Evolutionary conservation across 2,329 filamentous ascomycete genomes (phyloP), one percentile per base, ranked within the genome.

Genomic region (Xylariaceae sp.): DNA sequence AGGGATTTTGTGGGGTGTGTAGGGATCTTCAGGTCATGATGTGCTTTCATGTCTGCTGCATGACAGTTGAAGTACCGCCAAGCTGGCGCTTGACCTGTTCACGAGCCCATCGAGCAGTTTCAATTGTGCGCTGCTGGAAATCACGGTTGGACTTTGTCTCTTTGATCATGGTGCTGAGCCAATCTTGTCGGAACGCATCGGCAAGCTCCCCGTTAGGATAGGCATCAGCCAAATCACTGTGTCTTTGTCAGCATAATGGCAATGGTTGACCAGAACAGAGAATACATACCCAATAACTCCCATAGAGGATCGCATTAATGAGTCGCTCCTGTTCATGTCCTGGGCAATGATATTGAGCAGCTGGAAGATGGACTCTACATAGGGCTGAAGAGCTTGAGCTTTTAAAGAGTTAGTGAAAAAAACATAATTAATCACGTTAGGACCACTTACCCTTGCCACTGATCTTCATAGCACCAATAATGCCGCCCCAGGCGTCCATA

Each of bases 401-500:
- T 67, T 31, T 64, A 52, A 43, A 51, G 55, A 37, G 66, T 76
- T 66, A 76, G 73, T 19, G 8, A 19, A 26, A n/a, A 7, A 16
- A 3, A 6, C 19, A 4, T 39, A 33, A 16, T 6, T 44, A 5
- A 78, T 29, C 4, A 21, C 9, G 16, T 1, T 23, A 11, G n/a
- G 39, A 17, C 17, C 2, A 36, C 86, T 75, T 76, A 90, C 88
- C 87, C 81, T 94, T 94, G 70, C 80, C 80, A 70, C 88, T 91
- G 48, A 83, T 78, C 81, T 95, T 96, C 89, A 98, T 92, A 50
- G 95, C 92, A 74, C 94, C 87, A 71, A 99, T 92, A 65, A 96
- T 95, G 65, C 95, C 95, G 69, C 93, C 92, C 93, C 96, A 99
- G 29, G 95, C 95, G 81, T 99, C 95, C 89, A 98, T 96, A 66